Evolutionary conservation across 2,329 filamentous ascomycete genomes (phyloP).

Genomic region (Cladosporium sp.): DNA sequence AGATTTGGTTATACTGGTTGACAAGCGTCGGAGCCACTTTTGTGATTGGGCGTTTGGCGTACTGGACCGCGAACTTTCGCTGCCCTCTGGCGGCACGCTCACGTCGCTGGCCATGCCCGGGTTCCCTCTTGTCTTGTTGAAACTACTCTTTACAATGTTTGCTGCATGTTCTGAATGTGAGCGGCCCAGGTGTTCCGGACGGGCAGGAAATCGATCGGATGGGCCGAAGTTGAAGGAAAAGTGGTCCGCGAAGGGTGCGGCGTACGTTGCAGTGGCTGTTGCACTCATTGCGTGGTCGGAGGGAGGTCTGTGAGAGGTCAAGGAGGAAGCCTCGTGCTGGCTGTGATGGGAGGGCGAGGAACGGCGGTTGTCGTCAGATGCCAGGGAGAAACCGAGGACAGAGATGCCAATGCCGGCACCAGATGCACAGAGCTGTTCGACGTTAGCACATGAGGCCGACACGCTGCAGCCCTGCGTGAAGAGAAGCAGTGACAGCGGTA

Average conservation of each 20-base stretch:
- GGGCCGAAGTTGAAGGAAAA: constrained; percentile 16
- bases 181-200: constrained; percentile 6
- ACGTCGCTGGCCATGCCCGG: constrained; percentile 3
- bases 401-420: constrained; percentile 58
- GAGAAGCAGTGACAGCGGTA: neutral
- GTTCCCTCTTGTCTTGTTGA: constrained; percentile 5
- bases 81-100: constrained; percentile 11
- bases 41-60: constrained; percentile 19
- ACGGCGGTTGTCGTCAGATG: constrained; percentile 16
- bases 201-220: constrained; percentile 8
- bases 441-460: neutral
- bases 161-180: constrained; percentile 12
- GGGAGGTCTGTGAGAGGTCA: constrained; percentile 1
- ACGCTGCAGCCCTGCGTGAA: neutral
- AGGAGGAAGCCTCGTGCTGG: constrained; percentile 34
- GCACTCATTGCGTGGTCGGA: constrained; percentile 22
- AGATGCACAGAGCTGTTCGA: constrained; percentile 55
- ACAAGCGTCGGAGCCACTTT: constrained; percentile 66
- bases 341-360: constrained; percentile 25
- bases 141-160: constrained; percentile 8
- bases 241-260: constrained; percentile 13
- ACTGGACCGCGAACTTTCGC: constrained; percentile 10
- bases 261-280: constrained; percentile 19
- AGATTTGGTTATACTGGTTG: constrained; percentile 37
- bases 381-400: constrained; percentile 45